Evolutionary conservation across 352 stramenopile genomes (phyloP), one percentile per base, ranked within the genome.

Genomic region (Phytophthora parvispora): DNA sequence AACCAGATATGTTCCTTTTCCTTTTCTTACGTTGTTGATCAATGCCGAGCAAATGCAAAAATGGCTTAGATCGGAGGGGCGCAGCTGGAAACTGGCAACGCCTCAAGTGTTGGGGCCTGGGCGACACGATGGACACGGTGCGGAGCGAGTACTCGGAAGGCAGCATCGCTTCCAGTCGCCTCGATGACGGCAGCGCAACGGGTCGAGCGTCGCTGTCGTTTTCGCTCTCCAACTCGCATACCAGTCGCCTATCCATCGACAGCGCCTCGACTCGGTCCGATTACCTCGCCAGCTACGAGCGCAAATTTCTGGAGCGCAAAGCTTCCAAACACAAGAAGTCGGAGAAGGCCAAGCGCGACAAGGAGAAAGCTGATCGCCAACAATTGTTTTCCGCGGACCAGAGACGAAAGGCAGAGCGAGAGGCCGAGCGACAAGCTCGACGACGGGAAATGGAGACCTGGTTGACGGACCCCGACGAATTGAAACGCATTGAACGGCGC

Each of bases 251-350:
- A 1, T 77, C 69, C 6, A 67, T 60, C 32, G 64, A 73, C 24
- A 78, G 77, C 6, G 60, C 71, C 7, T 83, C 75, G 0, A 80
- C 79, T 6, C 83, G 85, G 9, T 83, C 81, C 7, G 78, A 84
- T 40, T 87, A 86, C 27, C 36, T 93, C 1, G 83, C 66, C 45
- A 86, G 53, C 60, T 90, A 77, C 43, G 83, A 91, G 69, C 73
- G 85, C 2, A 86, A 84, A 67, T 90, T 91, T 49, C 69, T 75
- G 22, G 62, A 83, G 20, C 81, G 78, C 15, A 87, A 89, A 49
- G 74, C 74, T 24, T 74, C 81, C 28, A 87, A 88, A 43, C 79
- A 84, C 47, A 85, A 84, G 38, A 82, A 83, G 29, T 70, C 70
- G 15, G 80, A 89, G 42, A 74, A 76, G 16, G 80, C 74, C 36